Percentiles rank a stretch among this genome's conserved stretches.
Conservation (phyloP, 768 basidiomycete genomes). For the Tylopilus sp. region DNA sequence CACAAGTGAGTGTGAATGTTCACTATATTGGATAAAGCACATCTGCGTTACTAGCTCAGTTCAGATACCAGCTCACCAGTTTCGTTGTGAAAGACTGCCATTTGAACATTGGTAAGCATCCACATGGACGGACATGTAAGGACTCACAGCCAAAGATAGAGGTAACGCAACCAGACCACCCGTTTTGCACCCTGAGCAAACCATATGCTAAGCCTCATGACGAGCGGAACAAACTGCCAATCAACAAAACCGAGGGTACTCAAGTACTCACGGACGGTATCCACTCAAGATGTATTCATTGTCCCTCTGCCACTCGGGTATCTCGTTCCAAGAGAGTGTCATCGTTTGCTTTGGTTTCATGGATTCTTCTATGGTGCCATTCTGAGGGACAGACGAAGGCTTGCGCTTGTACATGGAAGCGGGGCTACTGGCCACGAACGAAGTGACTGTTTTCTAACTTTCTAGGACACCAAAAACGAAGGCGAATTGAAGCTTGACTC, state of each 20-base stretch:
- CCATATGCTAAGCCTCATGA: neutral
- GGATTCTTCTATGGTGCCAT: conserved; percentile 5
- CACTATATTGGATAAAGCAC: conserved; percentile 41
- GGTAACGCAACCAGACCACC: conserved; percentile 57
- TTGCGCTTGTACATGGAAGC: conserved; percentile 18
- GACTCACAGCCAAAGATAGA: conserved; percentile 69
- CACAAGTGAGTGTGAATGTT: conserved; percentile 85
- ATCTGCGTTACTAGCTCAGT: conserved; percentile 1
- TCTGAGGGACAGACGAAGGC: neutral
- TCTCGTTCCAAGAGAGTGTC: conserved; percentile 52
- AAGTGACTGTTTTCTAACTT: neutral
- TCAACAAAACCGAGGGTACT: conserved; percentile 12
- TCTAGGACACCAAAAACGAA: neutral
- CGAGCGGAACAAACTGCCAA: conserved; percentile 5
- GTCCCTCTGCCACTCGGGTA: conserved; percentile 69
- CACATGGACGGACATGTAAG: conserved; percentile 10
- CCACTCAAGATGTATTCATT: conserved; percentile 71
- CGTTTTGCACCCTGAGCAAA: conserved; percentile 49
- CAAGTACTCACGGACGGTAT: conserved; percentile 60
- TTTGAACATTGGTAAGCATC: conserved; percentile 14
- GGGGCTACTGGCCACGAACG: neutral
- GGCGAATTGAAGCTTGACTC: neutral
- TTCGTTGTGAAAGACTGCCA: conserved; percentile 73
- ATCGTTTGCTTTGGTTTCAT: neutral
- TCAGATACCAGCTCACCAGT: conserved; percentile 44